phyloP scores from a whole-genome alignment of 768 basidiomycete species.

The Pisolithus microcarpus region DNA sequence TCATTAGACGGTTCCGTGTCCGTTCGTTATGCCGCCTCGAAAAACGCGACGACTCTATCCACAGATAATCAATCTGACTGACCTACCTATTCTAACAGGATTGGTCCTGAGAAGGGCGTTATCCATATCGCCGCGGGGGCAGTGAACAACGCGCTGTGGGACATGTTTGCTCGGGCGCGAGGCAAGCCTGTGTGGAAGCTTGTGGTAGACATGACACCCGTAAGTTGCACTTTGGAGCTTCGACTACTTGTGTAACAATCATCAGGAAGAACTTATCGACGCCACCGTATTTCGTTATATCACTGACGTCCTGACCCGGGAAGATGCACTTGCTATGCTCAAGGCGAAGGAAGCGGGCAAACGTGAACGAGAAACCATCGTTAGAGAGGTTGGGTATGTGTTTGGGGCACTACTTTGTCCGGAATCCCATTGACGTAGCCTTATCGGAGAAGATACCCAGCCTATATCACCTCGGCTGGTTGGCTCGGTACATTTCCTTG shows the following conservation, averaged over 20 bases:
- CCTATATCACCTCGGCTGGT: slow-evolving; percentile 89
- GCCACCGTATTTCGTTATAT: slow-evolving; percentile 84
- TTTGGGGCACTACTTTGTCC: background rate
- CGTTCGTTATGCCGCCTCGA: too few species aligned
- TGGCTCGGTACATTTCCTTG: slow-evolving; percentile 59
- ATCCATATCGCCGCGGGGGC: slow-evolving; percentile 86
- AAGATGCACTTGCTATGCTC: slow-evolving; percentile 81
- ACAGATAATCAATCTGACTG: background rate
- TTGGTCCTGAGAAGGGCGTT: slow-evolving; percentile 93
- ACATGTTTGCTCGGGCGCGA: slow-evolving; percentile 76
- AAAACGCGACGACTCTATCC: background rate
- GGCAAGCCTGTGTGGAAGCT: slow-evolving; percentile 93
- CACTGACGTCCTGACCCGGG: slow-evolving; percentile 85
- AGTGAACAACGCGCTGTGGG: slow-evolving; percentile 92
- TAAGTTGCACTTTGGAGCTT: slow-evolving; percentile 16
- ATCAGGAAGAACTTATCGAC: slow-evolving; percentile 69
- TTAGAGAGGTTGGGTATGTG: slow-evolving; percentile 57
- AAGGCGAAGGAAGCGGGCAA: slow-evolving; percentile 72
- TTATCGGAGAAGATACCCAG: slow-evolving; percentile 60
- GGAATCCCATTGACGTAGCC: background rate
- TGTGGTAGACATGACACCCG: slow-evolving; percentile 83
- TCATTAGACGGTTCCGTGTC: background rate
- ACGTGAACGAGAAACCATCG: slow-evolving; percentile 68
- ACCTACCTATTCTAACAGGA: slow-evolving; percentile 38
- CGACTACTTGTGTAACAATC: background rate